phyloP scores from a whole-genome alignment of 1,284 basidiomycete species.

The Anthracocystis setariae region DNA sequence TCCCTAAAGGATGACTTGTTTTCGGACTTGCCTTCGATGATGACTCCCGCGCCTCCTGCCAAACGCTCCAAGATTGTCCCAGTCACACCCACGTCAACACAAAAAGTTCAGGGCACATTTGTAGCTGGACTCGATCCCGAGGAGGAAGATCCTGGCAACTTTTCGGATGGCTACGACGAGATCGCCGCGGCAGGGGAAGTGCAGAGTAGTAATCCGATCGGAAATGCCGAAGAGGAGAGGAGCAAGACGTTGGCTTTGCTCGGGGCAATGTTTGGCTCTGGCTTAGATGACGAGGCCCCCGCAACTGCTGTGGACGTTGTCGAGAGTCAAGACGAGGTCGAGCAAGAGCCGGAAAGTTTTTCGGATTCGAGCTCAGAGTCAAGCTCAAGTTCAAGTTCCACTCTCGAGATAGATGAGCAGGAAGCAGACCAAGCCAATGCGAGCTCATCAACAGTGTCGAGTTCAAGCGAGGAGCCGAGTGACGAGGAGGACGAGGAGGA shows the following conservation, averaged over 20 bases:
- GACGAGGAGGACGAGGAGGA: slow-evolving; percentile 9
- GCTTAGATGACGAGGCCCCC: slow-evolving; percentile 69
- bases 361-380: slow-evolving; percentile 9
- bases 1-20: slow-evolving; percentile 17
- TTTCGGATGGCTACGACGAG: slow-evolving; percentile 65
- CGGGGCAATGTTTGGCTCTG: slow-evolving; percentile 72
- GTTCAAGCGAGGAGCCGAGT: slow-evolving; percentile 12
- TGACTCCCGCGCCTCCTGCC: not conserved
- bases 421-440: slow-evolving; percentile 5
- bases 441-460: slow-evolving; percentile 4
- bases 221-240: slow-evolving; percentile 30
- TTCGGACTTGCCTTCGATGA: slow-evolving; percentile 18
- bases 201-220: slow-evolving; percentile 9
- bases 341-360: not conserved
- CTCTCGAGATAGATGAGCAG: too few species aligned
- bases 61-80: slow-evolving; percentile 13
- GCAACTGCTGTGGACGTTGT: not conserved
- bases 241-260: slow-evolving; percentile 44
- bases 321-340: not conserved
- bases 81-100: slow-evolving; percentile 5
- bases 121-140: slow-evolving; percentile 42
- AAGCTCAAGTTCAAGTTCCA: slow-evolving; percentile 17
- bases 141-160: slow-evolving; percentile 50
- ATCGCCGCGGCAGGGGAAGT: slow-evolving; percentile 8
- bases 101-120: slow-evolving; percentile 22